Evolutionary conservation across 192 early-diverging fungal genomes (phyloP).

Genomic region (Spizellomyces sp.): DNA sequence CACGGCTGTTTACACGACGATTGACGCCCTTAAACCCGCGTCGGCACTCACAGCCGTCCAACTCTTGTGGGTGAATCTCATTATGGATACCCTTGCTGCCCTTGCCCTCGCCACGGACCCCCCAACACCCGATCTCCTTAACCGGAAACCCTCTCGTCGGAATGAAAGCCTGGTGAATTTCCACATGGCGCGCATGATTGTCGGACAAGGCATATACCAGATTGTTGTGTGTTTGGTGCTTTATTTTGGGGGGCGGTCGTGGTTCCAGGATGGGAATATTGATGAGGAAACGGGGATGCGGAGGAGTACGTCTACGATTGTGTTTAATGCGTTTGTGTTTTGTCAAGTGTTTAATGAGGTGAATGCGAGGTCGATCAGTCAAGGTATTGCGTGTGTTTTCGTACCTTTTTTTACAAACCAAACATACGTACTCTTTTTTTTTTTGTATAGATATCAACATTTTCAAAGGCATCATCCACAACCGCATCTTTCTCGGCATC

Average conservation of each 20-base stretch:
- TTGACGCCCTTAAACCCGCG: slow-evolving; percentile 30
- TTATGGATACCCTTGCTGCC: slow-evolving; percentile 99
- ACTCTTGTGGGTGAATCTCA: slow-evolving; percentile 97
- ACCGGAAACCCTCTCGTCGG: slow-evolving; percentile 74
- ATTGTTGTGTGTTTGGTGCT: slow-evolving; percentile 68
- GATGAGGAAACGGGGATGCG: slow-evolving; percentile 30
- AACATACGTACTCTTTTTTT: slow-evolving; percentile 66
- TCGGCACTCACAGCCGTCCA: slow-evolving; percentile 95
- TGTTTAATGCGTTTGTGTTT: slow-evolving; percentile 95
- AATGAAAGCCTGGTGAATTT: slow-evolving; percentile 80
- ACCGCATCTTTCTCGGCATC: slow-evolving; percentile 81
- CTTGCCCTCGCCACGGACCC: slow-evolving; percentile 95
- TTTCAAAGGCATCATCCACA: slow-evolving; percentile 75
- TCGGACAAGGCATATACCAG: slow-evolving; percentile 90
- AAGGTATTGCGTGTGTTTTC: slow-evolving; percentile 36
- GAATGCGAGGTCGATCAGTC: slow-evolving; percentile 84
- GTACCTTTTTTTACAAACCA: slow-evolving; percentile 46
- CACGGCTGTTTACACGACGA: slow-evolving; percentile 45
- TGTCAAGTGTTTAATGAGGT: slow-evolving; percentile 94
- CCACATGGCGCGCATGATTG: slow-evolving; percentile 91
- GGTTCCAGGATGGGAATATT: slow-evolving; percentile 15
- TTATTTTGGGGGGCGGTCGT: slow-evolving; percentile 17
- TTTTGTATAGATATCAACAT: slow-evolving; percentile 73
- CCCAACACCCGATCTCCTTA: slow-evolving; percentile 80
- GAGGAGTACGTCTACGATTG: slow-evolving; percentile 56